Evolutionary conservation across 805 yeast species (phyloP), one percentile per base, ranked within the genome.

Genomic region (Maudiozyma turicensis): DNA sequence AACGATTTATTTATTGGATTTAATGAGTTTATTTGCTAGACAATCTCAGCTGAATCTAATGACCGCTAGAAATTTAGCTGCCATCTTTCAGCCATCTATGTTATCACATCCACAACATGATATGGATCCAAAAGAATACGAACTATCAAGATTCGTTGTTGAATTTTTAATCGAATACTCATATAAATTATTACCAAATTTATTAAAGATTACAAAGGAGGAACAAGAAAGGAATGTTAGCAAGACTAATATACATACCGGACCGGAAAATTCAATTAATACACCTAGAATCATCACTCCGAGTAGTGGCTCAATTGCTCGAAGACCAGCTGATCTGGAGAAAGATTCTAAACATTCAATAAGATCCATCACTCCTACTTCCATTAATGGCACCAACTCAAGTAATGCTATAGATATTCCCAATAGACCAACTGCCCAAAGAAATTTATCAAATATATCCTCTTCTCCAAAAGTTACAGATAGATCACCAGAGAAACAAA

Each of bases 41-140:
- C 82, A 85, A 59, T 76, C 95, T 13, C 78, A 77, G 45, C 78
- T 78, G 51, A 93, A 90, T 64, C 72, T 87, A 54, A 93, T 93
- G 99, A 81, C 96, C 1, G 86, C 95, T 1, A 78, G 88, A 58
- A 93, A 93, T 63, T 71, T 93, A 54, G 95, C 98, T 1, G 96
- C 98, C 1, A 86, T 93, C 50, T 93, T 93, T 70, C 99, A 93
- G 69, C 98, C 99, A 3, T 86, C 96, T n/a, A 81, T 93, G 14
- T 72, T 93, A 47, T 85, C 95, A 8, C 98, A 91, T 65, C 95
- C 96, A 5, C 77, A 76, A 55, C 97, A 93, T 65, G 96, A 90
- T 62, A 79, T 91, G 82, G 79, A 84, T 40, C 97, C 97, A 0
- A 87, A 81, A 33, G 97, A 93, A 66, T 90, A 90, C 68, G 91